A percentile compares a stretch with the other conserved stretches of the same genome.
These are phyloP conservation scores for Termitomyces sp. DNA, from an alignment of 768 basidiomycete genomes.

Conservation along the genomic window DNA sequence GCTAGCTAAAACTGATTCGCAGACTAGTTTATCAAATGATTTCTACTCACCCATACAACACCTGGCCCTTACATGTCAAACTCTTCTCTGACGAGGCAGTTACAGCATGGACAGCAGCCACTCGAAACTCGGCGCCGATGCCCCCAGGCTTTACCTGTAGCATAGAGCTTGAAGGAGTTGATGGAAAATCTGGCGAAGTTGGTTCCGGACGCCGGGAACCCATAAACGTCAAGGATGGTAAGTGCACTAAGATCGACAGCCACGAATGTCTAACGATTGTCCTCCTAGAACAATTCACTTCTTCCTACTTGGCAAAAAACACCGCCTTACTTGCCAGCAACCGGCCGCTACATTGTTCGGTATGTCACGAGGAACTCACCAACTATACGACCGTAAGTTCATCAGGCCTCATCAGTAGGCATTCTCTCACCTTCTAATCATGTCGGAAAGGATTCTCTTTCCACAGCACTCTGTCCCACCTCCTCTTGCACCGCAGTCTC, in stretches of 20 bases:
- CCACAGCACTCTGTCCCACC: constrained; percentile 50
- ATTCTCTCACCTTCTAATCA: background rate
- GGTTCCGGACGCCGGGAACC: constrained; percentile 56
- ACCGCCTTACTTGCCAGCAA: constrained; percentile 35
- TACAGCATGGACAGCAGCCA: constrained; percentile 45
- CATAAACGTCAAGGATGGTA: constrained; percentile 58
- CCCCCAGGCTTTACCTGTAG: constrained; percentile 49
- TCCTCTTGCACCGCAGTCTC: constrained; percentile 45
- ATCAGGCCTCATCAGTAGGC: background rate
- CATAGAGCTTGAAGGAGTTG: constrained; percentile 65
- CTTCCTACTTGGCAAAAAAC: constrained; percentile 45
- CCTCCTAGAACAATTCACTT: constrained; percentile 43
- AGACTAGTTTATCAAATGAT: constrained; percentile 67
- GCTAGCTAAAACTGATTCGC: background rate
- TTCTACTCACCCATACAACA: constrained; percentile 59
- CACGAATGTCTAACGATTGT: background rate
- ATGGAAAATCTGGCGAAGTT: constrained; percentile 52
- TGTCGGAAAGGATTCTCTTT: constrained; percentile 42
- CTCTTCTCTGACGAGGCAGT: constrained; percentile 66
- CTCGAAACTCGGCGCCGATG: constrained; percentile 25
- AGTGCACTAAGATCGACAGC: constrained; percentile 6
- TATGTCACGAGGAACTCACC: constrained; percentile 41
- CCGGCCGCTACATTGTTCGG: constrained; percentile 34
- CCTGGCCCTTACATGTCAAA: constrained; percentile 73
- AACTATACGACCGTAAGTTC: constrained; percentile 38